phyloP scores from a whole-genome alignment of 345 rosid species.

The Corchorus capsularis region DNA sequence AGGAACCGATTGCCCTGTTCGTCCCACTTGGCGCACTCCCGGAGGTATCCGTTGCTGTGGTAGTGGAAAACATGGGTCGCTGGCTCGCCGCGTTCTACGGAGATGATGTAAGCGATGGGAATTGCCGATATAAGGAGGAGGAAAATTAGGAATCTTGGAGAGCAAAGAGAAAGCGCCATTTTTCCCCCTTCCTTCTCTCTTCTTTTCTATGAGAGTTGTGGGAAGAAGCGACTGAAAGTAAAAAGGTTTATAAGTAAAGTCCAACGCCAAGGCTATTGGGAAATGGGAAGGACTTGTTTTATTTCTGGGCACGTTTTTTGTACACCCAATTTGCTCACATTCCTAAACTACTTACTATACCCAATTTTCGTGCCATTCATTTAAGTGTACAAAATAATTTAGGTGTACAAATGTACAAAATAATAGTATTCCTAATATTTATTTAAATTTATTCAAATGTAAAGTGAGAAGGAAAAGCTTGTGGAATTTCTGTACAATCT shows the following conservation, averaged over 20 bases:
- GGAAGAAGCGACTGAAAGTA: not conserved
- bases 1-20: slow-evolving; percentile 62
- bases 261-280: not conserved
- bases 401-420: too few relatives aligned
- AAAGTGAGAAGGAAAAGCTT: not conserved
- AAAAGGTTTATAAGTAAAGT: not conserved
- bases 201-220: not conserved
- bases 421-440: too few relatives aligned
- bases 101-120: slow-evolving; percentile 66
- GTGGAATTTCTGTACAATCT: not conserved
- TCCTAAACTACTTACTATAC: too few relatives aligned
- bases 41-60: slow-evolving; percentile 69
- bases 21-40: slow-evolving; percentile 97
- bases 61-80: slow-evolving; percentile 68
- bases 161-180: slow-evolving; percentile 43
- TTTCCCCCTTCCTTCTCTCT: not conserved
- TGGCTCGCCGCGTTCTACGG: slow-evolving; percentile 54
- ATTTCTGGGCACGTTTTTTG: too few relatives aligned
- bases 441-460: not conserved
- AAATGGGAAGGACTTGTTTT: too few relatives aligned
- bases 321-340: too few relatives aligned
- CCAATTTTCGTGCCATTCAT: too few relatives aligned
- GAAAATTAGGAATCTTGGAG: slow-evolving; percentile 35
- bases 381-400: too few relatives aligned
- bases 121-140: slow-evolving; percentile 64